phyloP scores from a whole-genome alignment of 1,139 yeast species.

The Suhomyces taliae region DNA sequence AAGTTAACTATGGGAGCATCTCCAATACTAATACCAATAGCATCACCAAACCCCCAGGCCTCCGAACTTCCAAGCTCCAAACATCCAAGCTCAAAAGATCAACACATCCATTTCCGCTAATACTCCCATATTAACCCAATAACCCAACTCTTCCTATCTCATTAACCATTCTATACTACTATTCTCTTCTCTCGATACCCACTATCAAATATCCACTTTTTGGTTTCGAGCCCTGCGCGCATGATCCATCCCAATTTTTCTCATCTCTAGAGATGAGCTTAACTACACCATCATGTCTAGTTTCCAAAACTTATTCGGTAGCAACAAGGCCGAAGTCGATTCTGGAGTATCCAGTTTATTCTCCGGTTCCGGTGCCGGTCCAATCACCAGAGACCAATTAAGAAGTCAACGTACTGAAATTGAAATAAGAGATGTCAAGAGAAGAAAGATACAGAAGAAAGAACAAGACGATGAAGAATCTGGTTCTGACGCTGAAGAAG shows the following conservation, averaged over 20 bases:
- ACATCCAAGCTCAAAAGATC: too few relatives aligned
- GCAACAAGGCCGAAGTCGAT: conserved; percentile 29
- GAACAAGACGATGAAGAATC: conserved; percentile 12
- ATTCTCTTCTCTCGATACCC: not conserved
- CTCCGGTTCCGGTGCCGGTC: conserved; percentile 33
- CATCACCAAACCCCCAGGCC: too few relatives aligned
- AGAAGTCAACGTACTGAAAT: conserved; percentile 27
- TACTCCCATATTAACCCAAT: too few relatives aligned
- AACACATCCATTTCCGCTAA: too few relatives aligned
- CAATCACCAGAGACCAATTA: conserved; percentile 33
- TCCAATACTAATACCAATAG: too few relatives aligned
- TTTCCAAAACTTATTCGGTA: conserved; percentile 37
- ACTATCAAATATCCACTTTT: not conserved
- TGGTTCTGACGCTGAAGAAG: not conserved
- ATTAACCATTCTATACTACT: too few relatives aligned
- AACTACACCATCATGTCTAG: conserved; percentile 26
- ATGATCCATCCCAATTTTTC: conserved; percentile 6
- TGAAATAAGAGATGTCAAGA: conserved; percentile 17
- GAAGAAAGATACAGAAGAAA: conserved; percentile 21
- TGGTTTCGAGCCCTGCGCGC: not conserved
- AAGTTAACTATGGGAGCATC: too few relatives aligned
- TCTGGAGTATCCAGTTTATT: conserved; percentile 44
- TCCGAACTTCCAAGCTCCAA: too few relatives aligned
- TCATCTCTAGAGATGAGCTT: conserved; percentile 7
- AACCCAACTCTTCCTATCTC: too few relatives aligned